phyloP scores from a whole-genome alignment of 192 early-diverging fungal species.

The Umbelopsis ramanniana region DNA sequence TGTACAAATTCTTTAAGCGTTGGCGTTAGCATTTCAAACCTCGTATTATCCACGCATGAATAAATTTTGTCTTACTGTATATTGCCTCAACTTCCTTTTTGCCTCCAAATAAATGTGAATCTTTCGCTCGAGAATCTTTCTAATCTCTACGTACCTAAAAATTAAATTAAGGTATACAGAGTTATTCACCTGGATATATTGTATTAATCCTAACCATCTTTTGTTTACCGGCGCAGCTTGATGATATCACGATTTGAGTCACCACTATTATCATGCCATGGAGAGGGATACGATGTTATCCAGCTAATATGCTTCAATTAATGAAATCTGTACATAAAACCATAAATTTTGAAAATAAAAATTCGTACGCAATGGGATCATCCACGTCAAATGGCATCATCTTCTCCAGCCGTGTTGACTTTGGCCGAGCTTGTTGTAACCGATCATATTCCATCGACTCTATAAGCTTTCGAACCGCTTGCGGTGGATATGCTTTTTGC shows the following conservation, averaged over 20 bases:
- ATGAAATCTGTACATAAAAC: not conserved
- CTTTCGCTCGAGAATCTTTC: not conserved
- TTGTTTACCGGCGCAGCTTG: not conserved
- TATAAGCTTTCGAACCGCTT: not conserved
- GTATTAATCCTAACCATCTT: not conserved
- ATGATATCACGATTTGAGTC: not conserved
- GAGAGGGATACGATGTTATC: not conserved
- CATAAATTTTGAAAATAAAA: not conserved
- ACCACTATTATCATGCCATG: not conserved
- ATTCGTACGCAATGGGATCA: not conserved
- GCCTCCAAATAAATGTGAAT: not conserved
- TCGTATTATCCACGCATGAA: not conserved
- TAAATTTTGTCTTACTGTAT: not conserved
- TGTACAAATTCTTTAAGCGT: not conserved
- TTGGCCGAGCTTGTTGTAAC: not conserved
- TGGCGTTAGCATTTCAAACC: not conserved
- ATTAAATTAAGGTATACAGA: not conserved
- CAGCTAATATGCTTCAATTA: not conserved
- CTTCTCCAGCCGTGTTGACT: not conserved
- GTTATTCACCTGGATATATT: no score
- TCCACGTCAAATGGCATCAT: not conserved
- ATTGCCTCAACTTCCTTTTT: not conserved
- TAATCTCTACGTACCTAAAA: not conserved
- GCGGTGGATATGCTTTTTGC: constrained; percentile 3
- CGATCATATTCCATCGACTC: constrained; percentile 7